These are phyloP conservation scores for Trichophyton benhamiae DNA, from an alignment of 2,329 filamentous ascomycete species.

Conservation along the genomic window DNA sequence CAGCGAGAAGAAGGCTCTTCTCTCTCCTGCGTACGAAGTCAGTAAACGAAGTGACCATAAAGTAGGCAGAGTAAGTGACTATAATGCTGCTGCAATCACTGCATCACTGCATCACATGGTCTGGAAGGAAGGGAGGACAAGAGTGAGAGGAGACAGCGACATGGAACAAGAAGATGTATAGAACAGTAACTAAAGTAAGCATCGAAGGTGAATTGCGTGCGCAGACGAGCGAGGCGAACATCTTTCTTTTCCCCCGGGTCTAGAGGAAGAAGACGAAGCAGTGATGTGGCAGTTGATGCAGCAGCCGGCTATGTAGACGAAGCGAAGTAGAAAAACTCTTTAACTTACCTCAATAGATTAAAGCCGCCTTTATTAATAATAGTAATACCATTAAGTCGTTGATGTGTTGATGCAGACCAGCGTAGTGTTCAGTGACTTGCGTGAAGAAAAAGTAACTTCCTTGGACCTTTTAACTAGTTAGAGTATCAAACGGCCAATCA, in stretches of 20 bases:
- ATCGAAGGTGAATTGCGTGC: not conserved
- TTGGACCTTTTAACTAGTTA: not conserved
- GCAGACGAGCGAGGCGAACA: not conserved
- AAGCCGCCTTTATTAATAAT: not conserved
- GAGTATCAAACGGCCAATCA: not conserved
- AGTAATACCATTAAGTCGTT: not conserved
- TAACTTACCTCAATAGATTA: not conserved
- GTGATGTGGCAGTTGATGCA: no score
- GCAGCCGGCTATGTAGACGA: not conserved
- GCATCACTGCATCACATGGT: not conserved
- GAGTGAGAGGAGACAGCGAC: not conserved
- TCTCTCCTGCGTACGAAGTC: not conserved
- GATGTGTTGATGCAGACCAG: not conserved
- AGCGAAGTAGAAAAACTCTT: not conserved
- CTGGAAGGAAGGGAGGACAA: not conserved
- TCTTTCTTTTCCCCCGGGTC: not conserved
- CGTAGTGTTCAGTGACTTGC: not conserved
- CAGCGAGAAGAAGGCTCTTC: not conserved
- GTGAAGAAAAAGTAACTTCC: not conserved
- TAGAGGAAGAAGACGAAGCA: no score
- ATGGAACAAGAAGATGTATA: not conserved
- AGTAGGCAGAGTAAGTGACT: not conserved
- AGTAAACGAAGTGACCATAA: not conserved
- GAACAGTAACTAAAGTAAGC: not conserved
- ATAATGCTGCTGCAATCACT: not conserved